phyloP scores from a whole-genome alignment of 805 yeast genomes.

The Scheffersomyces stipitis region DNA sequence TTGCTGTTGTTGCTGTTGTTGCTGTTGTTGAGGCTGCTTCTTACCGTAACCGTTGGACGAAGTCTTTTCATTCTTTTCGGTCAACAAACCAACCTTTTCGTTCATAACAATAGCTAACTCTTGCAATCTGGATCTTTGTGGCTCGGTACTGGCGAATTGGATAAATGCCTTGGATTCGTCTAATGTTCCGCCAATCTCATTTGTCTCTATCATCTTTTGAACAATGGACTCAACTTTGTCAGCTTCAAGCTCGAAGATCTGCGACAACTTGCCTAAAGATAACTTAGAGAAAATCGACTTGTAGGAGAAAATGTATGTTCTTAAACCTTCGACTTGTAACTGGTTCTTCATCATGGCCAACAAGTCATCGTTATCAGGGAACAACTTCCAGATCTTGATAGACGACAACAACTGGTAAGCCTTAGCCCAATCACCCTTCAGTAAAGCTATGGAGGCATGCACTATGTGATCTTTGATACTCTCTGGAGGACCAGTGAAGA shows the following conservation, averaged over 20 bases:
- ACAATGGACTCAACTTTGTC: conserved; percentile 61
- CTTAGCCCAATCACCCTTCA: conserved; percentile 85
- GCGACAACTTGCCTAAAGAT: conserved; percentile 63
- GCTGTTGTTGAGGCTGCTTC: conserved; percentile 32
- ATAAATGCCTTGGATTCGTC: conserved; percentile 64
- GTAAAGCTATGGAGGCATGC: conserved; percentile 87
- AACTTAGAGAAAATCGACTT: conserved; percentile 73
- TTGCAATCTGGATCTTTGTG: conserved; percentile 81
- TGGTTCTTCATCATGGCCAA: conserved; percentile 71
- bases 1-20: conserved; percentile 20
- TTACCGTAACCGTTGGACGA: conserved; percentile 70
- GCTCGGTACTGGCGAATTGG: conserved; percentile 66
- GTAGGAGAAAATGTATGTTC: conserved; percentile 89
- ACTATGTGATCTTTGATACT: conserved; percentile 90
- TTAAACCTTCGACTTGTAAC: conserved; percentile 85
- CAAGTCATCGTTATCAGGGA: conserved; percentile 66
- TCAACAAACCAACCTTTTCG: conserved; percentile 73
- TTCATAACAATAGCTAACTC: conserved; percentile 82
- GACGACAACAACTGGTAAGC: conserved; percentile 70
- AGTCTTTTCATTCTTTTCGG: conserved; percentile 83
- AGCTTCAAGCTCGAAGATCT: conserved; percentile 62
- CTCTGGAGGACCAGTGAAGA: conserved; percentile 97
- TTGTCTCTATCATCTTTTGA: conserved; percentile 71
- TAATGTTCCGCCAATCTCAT: conserved; percentile 74
- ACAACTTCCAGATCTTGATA: conserved; percentile 83